A percentile compares a stretch with the other conserved stretches of the same genome.
Conservation (phyloP, 2,329 filamentous ascomycete species). For the Teratosphaeriaceae sp. region DNA sequence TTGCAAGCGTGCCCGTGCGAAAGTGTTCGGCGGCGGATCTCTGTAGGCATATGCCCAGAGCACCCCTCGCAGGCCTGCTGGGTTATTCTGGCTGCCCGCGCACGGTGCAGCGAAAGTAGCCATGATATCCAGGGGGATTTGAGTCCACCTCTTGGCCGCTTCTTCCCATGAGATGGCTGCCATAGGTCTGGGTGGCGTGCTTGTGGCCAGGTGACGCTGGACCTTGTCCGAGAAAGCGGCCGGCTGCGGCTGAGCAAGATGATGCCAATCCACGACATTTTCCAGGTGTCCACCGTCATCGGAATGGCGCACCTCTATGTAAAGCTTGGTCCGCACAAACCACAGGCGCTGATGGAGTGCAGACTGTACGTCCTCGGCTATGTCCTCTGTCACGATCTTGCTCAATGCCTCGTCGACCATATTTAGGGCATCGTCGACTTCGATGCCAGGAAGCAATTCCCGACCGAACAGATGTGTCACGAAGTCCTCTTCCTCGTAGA, state of each 20-base stretch:
- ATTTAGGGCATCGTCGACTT: constrained; percentile 49
- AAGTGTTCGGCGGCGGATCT: constrained; percentile 75
- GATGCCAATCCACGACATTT: constrained; percentile 52
- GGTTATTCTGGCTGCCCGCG: no score
- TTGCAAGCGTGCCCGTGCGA: constrained; percentile 58
- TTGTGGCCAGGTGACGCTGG: constrained; percentile 86
- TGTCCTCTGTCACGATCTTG: constrained; percentile 34
- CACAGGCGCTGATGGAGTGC: constrained; percentile 47
- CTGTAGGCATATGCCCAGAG: constrained; percentile 67
- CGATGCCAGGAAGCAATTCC: constrained; percentile 61
- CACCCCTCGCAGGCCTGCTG: constrained; percentile 19
- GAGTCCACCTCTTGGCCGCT: constrained; percentile 61
- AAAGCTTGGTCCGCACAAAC: constrained; percentile 60
- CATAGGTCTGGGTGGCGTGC: constrained; percentile 86
- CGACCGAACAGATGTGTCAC: constrained; percentile 86
- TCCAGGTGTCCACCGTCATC: constrained; percentile 22
- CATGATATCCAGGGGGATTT: constrained; percentile 64
- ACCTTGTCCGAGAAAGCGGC: constrained; percentile 86
- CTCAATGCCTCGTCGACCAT: constrained; percentile 50
- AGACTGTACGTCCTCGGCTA: constrained; percentile 12
- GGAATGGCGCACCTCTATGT: constrained; percentile 35
- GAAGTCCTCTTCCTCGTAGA: constrained; percentile 98
- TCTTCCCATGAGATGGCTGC: constrained; percentile 68
- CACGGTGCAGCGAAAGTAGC: no score
- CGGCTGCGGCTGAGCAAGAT: constrained; percentile 58